Conservation (phyloP, 2,329 filamentous ascomycete genomes). For the Botrytis cinerea region DNA sequence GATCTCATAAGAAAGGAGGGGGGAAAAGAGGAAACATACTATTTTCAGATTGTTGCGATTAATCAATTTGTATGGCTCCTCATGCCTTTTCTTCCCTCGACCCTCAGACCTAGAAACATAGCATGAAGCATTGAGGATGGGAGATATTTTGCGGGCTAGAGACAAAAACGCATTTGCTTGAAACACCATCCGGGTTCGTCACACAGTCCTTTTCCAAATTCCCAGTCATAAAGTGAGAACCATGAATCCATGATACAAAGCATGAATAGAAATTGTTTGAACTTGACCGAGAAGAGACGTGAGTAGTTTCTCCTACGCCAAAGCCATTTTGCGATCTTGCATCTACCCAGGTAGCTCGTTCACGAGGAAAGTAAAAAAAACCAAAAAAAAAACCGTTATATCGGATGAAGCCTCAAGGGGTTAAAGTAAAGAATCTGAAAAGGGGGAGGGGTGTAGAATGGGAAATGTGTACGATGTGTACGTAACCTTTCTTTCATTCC, state of each 20-base stretch:
- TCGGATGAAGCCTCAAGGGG: neutral
- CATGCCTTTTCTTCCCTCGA: neutral
- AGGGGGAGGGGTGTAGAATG: neutral
- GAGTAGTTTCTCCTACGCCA: slow-evolving; percentile 3
- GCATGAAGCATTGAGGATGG: slow-evolving; percentile 1
- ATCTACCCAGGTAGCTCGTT: neutral
- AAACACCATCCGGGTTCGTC: slow-evolving; percentile 2
- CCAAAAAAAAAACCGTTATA: neutral
- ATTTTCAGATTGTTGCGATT: slow-evolving; percentile 3
- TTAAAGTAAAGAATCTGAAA: neutral
- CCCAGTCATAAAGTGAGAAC: neutral
- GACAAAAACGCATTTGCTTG: slow-evolving; percentile 8
- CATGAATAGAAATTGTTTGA: neutral
- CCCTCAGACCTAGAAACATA: neutral
- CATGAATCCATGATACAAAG: slow-evolving; percentile 16
- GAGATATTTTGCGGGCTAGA: neutral
- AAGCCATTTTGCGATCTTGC: neutral
- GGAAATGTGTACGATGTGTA: neutral
- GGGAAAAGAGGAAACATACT: neutral
- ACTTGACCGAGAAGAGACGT: neutral
- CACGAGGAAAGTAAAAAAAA: neutral
- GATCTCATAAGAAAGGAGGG: neutral
- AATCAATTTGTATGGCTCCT: slow-evolving; percentile 6
- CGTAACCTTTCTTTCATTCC: neutral
- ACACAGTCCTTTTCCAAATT: neutral